Evolutionary conservation across 1,284 basidiomycete genomes (phyloP).

Genomic region (Vanrija sp.): DNA sequence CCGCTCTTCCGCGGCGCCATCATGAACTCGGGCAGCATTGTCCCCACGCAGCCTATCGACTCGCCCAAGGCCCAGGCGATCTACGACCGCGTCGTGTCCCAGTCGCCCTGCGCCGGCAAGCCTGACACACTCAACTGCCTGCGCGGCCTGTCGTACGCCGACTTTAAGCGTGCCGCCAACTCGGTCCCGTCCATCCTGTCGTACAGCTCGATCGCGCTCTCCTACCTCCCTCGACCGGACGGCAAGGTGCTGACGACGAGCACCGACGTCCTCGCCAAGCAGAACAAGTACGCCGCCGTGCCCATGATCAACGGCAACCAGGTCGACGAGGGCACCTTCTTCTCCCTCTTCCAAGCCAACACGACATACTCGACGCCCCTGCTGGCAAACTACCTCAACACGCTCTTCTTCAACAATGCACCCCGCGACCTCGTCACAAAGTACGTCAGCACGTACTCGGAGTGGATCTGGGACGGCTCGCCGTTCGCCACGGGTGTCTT

Average conservation of each 20-base stretch:
- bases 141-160: conserved; percentile 50
- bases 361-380: conserved; percentile 16
- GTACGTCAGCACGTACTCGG: conserved; percentile 28
- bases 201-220: conserved; percentile 29
- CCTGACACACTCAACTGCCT: conserved; percentile 56
- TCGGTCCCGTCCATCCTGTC: conserved; percentile 10
- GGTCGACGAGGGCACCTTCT: conserved; percentile 21
- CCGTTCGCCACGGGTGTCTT: conserved; percentile 13
- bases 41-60: conserved; percentile 17
- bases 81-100: conserved; percentile 10
- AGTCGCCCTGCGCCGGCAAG: conserved; percentile 22
- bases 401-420: conserved; percentile 22
- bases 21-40: conserved; percentile 49
- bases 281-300: conserved; percentile 10
- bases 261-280: conserved; percentile 29
- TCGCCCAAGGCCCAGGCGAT: conserved; percentile 11
- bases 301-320: conserved; percentile 24
- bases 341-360: conserved; percentile 27
- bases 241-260: conserved; percentile 54
- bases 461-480: conserved; percentile 19
- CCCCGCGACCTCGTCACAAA: conserved; percentile 13
- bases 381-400: conserved; percentile 17
- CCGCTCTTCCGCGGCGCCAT: conserved; percentile 47
- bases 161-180: conserved; percentile 11
- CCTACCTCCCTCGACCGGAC: conserved; percentile 56